Evolutionary conservation across 768 basidiomycete genomes (phyloP).

Genomic region (Naganishia vaughanmartiniae): DNA sequence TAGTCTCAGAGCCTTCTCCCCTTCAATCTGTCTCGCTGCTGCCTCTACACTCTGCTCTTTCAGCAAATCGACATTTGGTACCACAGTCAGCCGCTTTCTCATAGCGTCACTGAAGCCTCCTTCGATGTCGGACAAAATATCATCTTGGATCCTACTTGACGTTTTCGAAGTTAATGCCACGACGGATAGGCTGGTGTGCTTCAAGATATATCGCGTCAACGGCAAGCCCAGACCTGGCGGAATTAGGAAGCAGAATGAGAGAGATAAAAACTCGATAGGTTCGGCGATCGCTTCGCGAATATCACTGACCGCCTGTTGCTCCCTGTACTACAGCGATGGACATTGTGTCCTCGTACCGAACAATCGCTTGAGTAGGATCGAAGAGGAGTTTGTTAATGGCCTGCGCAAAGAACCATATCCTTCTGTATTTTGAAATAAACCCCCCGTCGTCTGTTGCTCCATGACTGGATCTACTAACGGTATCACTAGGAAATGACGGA

Average conservation of each 20-base stretch:
- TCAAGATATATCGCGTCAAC: constrained; percentile 50
- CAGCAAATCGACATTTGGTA: constrained; percentile 48
- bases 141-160: constrained; percentile 34
- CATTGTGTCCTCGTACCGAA: constrained; percentile 32
- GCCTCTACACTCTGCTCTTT: constrained; percentile 48
- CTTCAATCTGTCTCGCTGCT: constrained; percentile 50
- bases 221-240: constrained; percentile 42
- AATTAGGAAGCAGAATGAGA: neutral
- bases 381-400: neutral
- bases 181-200: constrained; percentile 49
- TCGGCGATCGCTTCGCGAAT: too few relatives aligned
- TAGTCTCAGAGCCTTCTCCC: constrained; percentile 49
- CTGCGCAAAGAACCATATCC: neutral
- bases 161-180: constrained; percentile 51
- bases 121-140: constrained; percentile 35
- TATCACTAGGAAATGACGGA: neutral
- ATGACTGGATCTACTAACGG: too few relatives aligned
- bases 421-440: too few relatives aligned
- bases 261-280: neutral
- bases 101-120: constrained; percentile 23
- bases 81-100: constrained; percentile 43
- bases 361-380: too few relatives aligned
- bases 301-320: constrained; percentile 26
- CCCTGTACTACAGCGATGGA: constrained; percentile 49
- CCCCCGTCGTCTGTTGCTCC: too few relatives aligned